Conservation (phyloP, 2,329 filamentous ascomycete species). For the Chaetomium sp. region DNA sequence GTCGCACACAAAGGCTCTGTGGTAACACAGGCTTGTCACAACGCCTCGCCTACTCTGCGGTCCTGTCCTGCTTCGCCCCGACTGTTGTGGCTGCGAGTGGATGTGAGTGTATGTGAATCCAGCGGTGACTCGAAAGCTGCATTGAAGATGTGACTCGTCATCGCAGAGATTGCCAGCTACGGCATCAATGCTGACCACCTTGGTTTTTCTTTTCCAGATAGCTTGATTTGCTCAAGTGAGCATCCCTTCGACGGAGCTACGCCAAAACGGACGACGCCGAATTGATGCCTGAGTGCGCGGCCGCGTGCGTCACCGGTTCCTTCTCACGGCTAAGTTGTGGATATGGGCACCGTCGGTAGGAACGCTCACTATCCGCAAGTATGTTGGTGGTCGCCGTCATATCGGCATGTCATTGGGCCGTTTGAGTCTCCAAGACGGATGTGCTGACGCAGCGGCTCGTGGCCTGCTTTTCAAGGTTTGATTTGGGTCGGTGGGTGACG, state of each 20-base stretch:
- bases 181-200: not conserved
- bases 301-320: not conserved
- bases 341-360: not conserved
- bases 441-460: not conserved
- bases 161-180: not conserved
- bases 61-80: not conserved
- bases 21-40: not conserved
- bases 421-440: no score
- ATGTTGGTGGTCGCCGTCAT: no score
- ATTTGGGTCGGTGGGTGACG: no score
- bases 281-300: slow-evolving; percentile 9
- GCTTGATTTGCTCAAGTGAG: not conserved
- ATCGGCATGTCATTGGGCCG: not conserved
- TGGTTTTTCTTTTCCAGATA: not conserved
- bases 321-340: not conserved
- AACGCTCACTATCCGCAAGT: no score
- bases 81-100: not conserved
- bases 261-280: not conserved
- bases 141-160: slow-evolving; percentile 2
- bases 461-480: not conserved
- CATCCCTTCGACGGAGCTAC: no score
- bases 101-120: not conserved
- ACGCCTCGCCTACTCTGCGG: not conserved
- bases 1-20: not conserved
- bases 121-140: not conserved